These are phyloP conservation scores for Tetrapisispora iriomotensis DNA, from an alignment of 805 yeast species.

Conservation along the genomic window DNA sequence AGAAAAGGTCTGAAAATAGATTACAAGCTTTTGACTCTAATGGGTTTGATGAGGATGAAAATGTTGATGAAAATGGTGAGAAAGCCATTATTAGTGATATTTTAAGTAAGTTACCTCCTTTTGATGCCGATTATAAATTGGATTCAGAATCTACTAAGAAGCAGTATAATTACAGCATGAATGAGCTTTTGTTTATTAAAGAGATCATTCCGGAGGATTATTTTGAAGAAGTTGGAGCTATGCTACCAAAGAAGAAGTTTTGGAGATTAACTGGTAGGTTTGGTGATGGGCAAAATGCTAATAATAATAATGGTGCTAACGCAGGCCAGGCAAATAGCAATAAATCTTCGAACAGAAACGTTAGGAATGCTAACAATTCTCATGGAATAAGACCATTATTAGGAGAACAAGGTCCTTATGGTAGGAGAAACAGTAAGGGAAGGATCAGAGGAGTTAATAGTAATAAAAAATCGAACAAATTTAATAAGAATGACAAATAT, in stretches of 20 bases:
- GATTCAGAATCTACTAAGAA: slow-evolving; percentile 6
- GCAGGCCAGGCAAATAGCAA: slow-evolving; percentile 10
- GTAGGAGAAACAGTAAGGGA: slow-evolving; percentile 15
- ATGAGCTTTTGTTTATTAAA: slow-evolving; percentile 18
- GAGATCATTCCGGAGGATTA: slow-evolving; percentile 24
- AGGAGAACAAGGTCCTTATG: slow-evolving; percentile 6
- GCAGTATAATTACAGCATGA: slow-evolving; percentile 19
- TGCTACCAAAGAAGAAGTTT: slow-evolving; percentile 39
- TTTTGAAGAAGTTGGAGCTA: slow-evolving; percentile 24
- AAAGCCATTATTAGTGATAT: background rate
- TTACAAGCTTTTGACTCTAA: background rate
- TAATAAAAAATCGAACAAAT: slow-evolving; percentile 8
- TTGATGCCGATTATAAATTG: slow-evolving; percentile 17
- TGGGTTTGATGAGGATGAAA: background rate
- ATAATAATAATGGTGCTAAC: slow-evolving; percentile 6
- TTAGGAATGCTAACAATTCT: slow-evolving; percentile 8
- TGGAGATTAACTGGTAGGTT: slow-evolving; percentile 35
- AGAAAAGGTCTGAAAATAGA: slow-evolving; percentile 1
- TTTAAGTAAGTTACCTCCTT: slow-evolving; percentile 5
- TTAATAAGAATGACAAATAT: slow-evolving; percentile 7
- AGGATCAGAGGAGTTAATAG: slow-evolving; percentile 9
- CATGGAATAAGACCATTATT: slow-evolving; percentile 6
- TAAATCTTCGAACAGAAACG: slow-evolving; percentile 6
- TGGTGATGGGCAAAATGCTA: slow-evolving; percentile 11
- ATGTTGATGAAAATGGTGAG: background rate